phyloP scores from a whole-genome alignment of 1,284 basidiomycete genomes.

The Leccinum subspadiceum region DNA sequence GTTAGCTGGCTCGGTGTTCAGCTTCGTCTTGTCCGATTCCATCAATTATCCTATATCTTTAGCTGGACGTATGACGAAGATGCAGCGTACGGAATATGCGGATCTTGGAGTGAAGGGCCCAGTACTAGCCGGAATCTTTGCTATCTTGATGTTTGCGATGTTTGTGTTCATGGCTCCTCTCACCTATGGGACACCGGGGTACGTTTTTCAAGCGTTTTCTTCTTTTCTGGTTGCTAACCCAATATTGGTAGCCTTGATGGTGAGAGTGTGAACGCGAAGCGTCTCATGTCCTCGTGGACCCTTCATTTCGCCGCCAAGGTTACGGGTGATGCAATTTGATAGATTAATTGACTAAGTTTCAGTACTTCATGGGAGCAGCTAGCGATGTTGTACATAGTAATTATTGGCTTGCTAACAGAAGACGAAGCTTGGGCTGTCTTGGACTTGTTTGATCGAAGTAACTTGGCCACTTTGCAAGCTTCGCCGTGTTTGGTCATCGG shows the following conservation, averaged over 20 bases:
- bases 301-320: slow-evolving; percentile 80
- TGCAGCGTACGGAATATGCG: slow-evolving; percentile 63
- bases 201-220: slow-evolving; percentile 34
- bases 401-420: slow-evolving; percentile 21
- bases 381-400: slow-evolving; percentile 22
- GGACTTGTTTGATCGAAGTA: neutral
- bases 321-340: slow-evolving; percentile 39
- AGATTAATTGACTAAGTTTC: slow-evolving; percentile 5
- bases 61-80: slow-evolving; percentile 58
- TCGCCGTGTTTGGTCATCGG: slow-evolving; percentile 1
- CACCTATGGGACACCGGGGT: slow-evolving; percentile 92
- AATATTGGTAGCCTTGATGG: slow-evolving; percentile 60
- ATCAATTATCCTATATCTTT: slow-evolving; percentile 92
- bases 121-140: slow-evolving; percentile 58
- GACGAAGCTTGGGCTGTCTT: slow-evolving; percentile 4
- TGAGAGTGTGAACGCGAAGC: slow-evolving; percentile 67
- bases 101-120: slow-evolving; percentile 72
- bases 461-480: neutral
- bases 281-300: slow-evolving; percentile 76
- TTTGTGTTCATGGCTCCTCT: slow-evolving; percentile 81
- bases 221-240: slow-evolving; percentile 9
- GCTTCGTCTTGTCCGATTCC: slow-evolving; percentile 88
- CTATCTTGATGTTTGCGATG: slow-evolving; percentile 62
- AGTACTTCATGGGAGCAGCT: slow-evolving; percentile 17
- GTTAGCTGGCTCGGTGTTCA: slow-evolving; percentile 88